A percentile compares a stretch with the other conserved stretches of the same genome.
Evolutionary conservation across 2,329 filamentous ascomycete species (phyloP).

Genomic region (Macrophomina phaseolina): DNA sequence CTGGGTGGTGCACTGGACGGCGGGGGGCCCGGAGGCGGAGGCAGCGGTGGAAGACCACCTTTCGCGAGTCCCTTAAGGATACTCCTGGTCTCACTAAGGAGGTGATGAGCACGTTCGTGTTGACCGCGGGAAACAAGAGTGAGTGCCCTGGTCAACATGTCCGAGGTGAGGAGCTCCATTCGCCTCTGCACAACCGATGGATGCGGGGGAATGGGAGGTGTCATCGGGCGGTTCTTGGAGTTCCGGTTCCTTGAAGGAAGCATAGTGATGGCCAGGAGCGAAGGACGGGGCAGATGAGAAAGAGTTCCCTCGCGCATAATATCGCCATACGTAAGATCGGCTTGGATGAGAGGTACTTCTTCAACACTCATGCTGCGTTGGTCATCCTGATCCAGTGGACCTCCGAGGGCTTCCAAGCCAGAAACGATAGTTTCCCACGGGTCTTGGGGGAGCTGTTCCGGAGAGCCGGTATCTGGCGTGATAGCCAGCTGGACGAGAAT

Average conservation of each 20-base stretch:
- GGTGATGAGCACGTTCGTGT: constrained; percentile 89
- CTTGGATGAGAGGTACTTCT: constrained; percentile 93
- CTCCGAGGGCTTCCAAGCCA: constrained; percentile 89
- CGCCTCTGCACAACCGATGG: constrained; percentile 93
- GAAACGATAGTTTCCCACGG: constrained; percentile 98
- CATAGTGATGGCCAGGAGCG: constrained; percentile 94
- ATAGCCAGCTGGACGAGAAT: constrained; percentile 95
- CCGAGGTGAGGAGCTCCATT: constrained; percentile 96
- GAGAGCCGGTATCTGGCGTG: constrained; percentile 78
- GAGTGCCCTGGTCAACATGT: constrained; percentile 93
- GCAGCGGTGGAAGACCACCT: constrained; percentile 88
- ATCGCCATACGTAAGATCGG: constrained; percentile 91
- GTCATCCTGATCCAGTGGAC: constrained; percentile 83
- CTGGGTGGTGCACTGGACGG: constrained; percentile 46
- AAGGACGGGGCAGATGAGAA: constrained; percentile 85
- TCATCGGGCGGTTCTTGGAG: constrained; percentile 55
- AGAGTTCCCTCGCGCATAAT: constrained; percentile 87
- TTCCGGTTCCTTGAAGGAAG: constrained; percentile 66
- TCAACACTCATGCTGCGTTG: constrained; percentile 85
- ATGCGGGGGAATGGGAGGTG: constrained; percentile 89
- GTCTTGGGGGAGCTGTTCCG: constrained; percentile 88
- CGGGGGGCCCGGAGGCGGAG: constrained; percentile 57
- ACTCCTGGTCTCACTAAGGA: constrained; percentile 89
- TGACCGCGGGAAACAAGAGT: constrained; percentile 90
- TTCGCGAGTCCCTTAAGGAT: constrained; percentile 97